phyloP scores from a whole-genome alignment of 148 eudicot species.

The Chenopodium album region DNA sequence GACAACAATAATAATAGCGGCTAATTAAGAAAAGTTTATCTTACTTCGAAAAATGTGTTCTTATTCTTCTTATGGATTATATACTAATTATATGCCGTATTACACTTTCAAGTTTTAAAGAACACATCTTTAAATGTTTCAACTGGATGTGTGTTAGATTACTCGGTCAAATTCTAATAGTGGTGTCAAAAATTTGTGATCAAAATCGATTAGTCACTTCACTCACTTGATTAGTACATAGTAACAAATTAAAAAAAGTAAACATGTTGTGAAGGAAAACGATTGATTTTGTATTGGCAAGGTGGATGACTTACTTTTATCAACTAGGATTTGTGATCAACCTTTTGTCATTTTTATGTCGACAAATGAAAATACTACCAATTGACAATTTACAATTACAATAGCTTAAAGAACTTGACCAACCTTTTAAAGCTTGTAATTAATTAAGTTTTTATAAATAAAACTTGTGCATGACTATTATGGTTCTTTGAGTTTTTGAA shows the following conservation, averaged over 20 bases:
- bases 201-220: too few species aligned
- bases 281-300: not conserved
- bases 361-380: not conserved
- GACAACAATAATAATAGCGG: not conserved
- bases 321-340: not conserved
- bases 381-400: not conserved
- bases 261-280: not conserved
- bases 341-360: slow-evolving; percentile 5
- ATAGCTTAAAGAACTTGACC: not conserved
- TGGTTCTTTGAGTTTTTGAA: not conserved
- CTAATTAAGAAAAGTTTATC: not conserved
- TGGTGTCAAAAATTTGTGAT: too few species aligned
- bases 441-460: too few species aligned
- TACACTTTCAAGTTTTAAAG: too few species aligned
- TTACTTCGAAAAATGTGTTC: too few species aligned
- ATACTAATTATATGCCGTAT: too few species aligned
- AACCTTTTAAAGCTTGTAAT: not conserved
- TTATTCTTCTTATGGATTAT: too few species aligned
- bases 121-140: too few species aligned
- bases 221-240: not conserved
- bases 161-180: too few species aligned
- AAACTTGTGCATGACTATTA: not conserved
- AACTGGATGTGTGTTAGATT: too few species aligned
- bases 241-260: not conserved
- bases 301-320: slow-evolving; percentile 2